Percentiles rank a stretch among this genome's conserved stretches.
Conservation (phyloP, 2,329 filamentous ascomycete species). For the Neophaeococcomyces aloes region DNA sequence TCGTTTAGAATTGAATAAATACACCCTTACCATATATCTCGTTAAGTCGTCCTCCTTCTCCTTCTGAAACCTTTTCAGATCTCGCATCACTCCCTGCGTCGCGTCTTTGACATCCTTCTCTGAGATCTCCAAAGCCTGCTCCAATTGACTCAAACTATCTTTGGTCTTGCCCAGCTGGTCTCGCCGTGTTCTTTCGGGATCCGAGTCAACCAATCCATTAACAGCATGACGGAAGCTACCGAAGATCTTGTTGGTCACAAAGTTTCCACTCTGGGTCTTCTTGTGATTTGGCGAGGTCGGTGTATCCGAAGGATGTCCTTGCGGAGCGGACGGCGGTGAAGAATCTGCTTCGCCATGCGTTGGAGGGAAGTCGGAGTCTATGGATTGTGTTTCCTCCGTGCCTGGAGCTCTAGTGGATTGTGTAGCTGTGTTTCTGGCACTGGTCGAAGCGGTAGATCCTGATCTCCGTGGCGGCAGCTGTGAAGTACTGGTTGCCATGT, state of each 20-base stretch:
- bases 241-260: conserved; percentile 87
- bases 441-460: conserved; percentile 39
- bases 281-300: conserved; percentile 45
- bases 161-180: conserved; percentile 94
- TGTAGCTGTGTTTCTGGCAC: conserved; percentile 31
- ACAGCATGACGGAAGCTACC: conserved; percentile 91
- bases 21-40: conserved; percentile 91
- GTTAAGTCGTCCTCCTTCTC: conserved; percentile 93
- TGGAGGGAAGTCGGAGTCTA: conserved; percentile 92
- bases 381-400: conserved; percentile 72
- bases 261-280: conserved; percentile 75
- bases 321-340: conserved; percentile 55
- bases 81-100: conserved; percentile 74
- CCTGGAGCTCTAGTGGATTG: conserved; percentile 42
- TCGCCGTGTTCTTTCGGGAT: conserved; percentile 81
- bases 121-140: conserved; percentile 79
- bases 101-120: conserved; percentile 90
- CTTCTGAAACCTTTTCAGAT: conserved; percentile 81
- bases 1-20: background rate
- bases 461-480: conserved; percentile 56
- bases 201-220: conserved; percentile 89
- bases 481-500: conserved; percentile 60
- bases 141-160: conserved; percentile 69
- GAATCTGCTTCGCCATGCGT: conserved; percentile 64
- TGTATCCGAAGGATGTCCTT: conserved; percentile 48